Conservation (phyloP, 306 rosid genomes). For the Prunus salicina region DNA sequence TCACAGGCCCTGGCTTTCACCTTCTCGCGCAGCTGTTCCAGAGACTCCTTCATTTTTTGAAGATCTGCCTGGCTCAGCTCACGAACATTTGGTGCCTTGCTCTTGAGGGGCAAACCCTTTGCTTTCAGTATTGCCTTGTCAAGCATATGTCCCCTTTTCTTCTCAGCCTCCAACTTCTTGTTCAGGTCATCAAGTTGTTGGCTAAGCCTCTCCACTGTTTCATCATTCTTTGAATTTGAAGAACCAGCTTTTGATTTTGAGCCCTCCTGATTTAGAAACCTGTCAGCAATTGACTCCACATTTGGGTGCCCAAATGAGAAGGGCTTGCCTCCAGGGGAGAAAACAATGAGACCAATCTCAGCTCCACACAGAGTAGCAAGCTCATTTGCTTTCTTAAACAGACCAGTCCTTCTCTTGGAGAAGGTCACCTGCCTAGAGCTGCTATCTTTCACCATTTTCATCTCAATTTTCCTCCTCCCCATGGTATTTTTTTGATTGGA, state of each 20-base stretch:
- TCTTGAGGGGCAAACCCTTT: not conserved
- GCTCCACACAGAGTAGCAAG: slow-evolving; percentile 51
- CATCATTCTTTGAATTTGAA: not conserved
- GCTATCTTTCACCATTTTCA: slow-evolving; percentile 34
- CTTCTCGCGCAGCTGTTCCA: slow-evolving; percentile 13
- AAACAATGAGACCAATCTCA: slow-evolving; percentile 39
- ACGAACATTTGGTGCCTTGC: not conserved
- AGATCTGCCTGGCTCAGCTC: slow-evolving; percentile 17
- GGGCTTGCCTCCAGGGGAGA: slow-evolving; percentile 47
- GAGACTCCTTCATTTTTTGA: slow-evolving; percentile 10
- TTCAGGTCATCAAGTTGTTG: slow-evolving; percentile 11
- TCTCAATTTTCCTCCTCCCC: slow-evolving; percentile 46
- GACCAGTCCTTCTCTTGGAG: slow-evolving; percentile 55
- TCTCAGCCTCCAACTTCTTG: slow-evolving; percentile 29
- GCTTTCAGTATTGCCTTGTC: slow-evolving; percentile 17
- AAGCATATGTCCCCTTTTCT: slow-evolving; percentile 25
- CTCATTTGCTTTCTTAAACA: slow-evolving; percentile 62
- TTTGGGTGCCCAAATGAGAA: slow-evolving; percentile 52
- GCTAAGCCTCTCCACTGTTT: slow-evolving; percentile 19
- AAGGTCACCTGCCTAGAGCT: slow-evolving; percentile 46
- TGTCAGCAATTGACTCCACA: slow-evolving; percentile 24
- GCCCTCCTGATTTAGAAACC: slow-evolving; percentile 25
- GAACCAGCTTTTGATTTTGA: not conserved
- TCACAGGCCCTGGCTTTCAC: slow-evolving; percentile 24
- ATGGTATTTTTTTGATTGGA: not conserved